Percentiles rank a stretch among this genome's conserved stretches.
These are phyloP conservation scores for Penicillium roqueforti DNA, from an alignment of 495 filamentous ascomycete species.

Conservation along the genomic window DNA sequence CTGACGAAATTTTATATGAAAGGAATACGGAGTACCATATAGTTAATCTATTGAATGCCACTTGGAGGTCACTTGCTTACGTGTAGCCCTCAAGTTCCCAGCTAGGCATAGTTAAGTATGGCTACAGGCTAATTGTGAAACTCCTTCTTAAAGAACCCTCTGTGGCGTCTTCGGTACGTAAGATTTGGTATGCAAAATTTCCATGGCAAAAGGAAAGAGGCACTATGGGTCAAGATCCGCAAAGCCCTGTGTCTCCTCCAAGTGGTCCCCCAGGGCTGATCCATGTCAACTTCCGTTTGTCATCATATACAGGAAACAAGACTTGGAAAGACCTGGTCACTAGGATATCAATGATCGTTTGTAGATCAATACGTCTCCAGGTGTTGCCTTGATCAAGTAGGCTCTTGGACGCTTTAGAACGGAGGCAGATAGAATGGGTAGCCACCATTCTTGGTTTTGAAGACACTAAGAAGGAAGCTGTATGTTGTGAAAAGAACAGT, in stretches of 20 bases:
- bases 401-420: slow-evolving; percentile 65
- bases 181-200: background rate
- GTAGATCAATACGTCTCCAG: background rate
- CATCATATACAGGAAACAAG: background rate
- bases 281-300: background rate
- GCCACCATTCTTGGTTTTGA: slow-evolving; percentile 89
- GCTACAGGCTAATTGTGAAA: background rate
- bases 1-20: background rate
- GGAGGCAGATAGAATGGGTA: slow-evolving; percentile 95
- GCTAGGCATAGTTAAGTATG: background rate
- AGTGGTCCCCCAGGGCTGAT: background rate
- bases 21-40: background rate
- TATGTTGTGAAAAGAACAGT: slow-evolving; percentile 76
- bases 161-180: too few relatives aligned
- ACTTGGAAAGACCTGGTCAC: background rate
- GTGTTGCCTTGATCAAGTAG: background rate
- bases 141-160: background rate
- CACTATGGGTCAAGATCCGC: background rate
- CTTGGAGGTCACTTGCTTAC: background rate
- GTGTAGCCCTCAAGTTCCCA: too few relatives aligned
- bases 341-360: background rate
- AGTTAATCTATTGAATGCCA: background rate
- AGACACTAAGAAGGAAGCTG: slow-evolving; percentile 90
- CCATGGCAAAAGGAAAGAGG: background rate
- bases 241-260: background rate